A percentile compares a stretch with the other conserved stretches of the same genome.
phyloP scores from a whole-genome alignment of 2,329 filamentous ascomycete genomes.

The Nigrospora osmanthi region DNA sequence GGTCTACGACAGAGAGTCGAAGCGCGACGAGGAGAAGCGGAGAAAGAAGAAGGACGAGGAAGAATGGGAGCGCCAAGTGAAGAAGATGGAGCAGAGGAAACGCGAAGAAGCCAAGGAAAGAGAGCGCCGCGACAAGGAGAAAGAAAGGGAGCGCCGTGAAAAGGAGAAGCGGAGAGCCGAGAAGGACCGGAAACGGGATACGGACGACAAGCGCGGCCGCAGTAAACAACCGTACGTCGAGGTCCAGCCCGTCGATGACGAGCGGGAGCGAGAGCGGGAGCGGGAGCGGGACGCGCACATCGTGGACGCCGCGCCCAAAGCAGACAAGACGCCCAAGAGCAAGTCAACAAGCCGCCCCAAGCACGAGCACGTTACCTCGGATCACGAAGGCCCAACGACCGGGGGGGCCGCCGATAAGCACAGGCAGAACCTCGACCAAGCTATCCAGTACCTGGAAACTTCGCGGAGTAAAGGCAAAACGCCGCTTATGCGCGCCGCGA shows the following conservation, averaged over 20 bases:
- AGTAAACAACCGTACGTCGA: not conserved
- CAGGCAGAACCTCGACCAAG: slow-evolving; percentile 16
- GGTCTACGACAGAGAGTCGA: slow-evolving; percentile 28
- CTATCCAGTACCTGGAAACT: slow-evolving; percentile 16
- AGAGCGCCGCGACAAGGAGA: slow-evolving; percentile 16
- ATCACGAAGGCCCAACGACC: not conserved
- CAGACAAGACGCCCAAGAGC: slow-evolving; percentile 16
- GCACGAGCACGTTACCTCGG: slow-evolving; percentile 12
- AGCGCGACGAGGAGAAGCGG: slow-evolving; percentile 27
- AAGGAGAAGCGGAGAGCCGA: slow-evolving; percentile 17
- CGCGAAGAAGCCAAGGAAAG: slow-evolving; percentile 26
- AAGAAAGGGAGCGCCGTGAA: slow-evolving; percentile 18
- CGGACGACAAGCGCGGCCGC: slow-evolving; percentile 17
- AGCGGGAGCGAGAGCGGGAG: slow-evolving; percentile 13
- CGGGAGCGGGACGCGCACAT: slow-evolving; percentile 9
- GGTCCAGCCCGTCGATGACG: slow-evolving; percentile 9
- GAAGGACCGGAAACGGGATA: slow-evolving; percentile 18
- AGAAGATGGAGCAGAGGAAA: slow-evolving; percentile 14
- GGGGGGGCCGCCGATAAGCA: slow-evolving; percentile 12
- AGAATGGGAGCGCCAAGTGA: slow-evolving; percentile 4
- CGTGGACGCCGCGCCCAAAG: slow-evolving; percentile 9
- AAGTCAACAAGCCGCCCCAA: slow-evolving; percentile 14
- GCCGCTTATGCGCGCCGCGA: slow-evolving; percentile 11
- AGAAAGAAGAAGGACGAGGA: slow-evolving; percentile 18
- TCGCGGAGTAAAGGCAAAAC: slow-evolving; percentile 14